Evolutionary conservation across 208 protist genomes (phyloP).

Genomic region (Herpetomonas samuelpessoai): DNA sequence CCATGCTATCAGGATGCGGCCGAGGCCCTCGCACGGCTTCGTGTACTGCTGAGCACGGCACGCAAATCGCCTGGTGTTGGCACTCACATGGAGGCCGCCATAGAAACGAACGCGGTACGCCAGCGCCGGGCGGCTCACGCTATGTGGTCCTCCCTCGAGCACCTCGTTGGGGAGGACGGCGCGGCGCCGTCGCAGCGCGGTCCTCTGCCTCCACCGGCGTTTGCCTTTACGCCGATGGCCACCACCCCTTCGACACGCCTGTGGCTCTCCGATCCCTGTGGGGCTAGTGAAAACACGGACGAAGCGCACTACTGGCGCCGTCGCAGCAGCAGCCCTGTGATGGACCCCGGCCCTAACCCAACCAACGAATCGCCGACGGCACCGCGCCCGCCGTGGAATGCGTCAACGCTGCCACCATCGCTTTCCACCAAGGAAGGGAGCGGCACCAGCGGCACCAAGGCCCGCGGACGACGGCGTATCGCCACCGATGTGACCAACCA

Average conservation of each 20-base stretch:
- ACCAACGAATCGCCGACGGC: too few species aligned
- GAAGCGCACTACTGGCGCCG: too few species aligned
- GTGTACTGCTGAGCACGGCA: neutral
- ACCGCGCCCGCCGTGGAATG: neutral
- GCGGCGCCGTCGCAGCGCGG: neutral
- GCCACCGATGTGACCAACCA: too few species aligned
- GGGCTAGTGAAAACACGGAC: too few species aligned
- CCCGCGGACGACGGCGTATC: too few species aligned
- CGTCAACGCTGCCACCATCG: neutral
- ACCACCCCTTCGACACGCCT: conserved; percentile 19
- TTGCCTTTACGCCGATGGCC: conserved; percentile 16
- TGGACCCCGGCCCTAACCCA: too few species aligned
- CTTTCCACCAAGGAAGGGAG: too few species aligned
- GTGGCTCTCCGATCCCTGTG: conserved; percentile 4
- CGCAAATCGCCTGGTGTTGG: neutral
- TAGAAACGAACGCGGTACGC: neutral
- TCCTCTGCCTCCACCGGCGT: conserved; percentile 5
- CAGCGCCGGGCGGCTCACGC: neutral
- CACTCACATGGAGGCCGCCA: neutral
- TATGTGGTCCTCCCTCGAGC: neutral
- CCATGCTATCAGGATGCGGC: neutral
- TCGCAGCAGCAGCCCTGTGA: too few species aligned
- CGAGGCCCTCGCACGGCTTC: neutral
- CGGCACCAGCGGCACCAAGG: too few species aligned
- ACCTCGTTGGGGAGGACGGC: neutral